Conservation (phyloP, 129 eudicot genomes). For the sunflower (Helianthus annuus) region DNA sequence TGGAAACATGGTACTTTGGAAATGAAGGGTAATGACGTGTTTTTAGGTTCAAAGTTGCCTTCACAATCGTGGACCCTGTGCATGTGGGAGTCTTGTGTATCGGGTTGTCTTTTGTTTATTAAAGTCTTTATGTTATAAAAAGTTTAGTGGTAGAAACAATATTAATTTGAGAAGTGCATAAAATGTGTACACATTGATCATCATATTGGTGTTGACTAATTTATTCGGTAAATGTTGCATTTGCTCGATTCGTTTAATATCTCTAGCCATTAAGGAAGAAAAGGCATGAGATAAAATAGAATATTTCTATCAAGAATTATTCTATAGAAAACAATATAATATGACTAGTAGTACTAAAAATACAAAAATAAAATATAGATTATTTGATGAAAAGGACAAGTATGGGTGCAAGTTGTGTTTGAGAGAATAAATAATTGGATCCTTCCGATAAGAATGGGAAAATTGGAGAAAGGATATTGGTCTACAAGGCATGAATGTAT, state of each 20-base stretch:
- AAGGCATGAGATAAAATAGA: not conserved
- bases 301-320: not conserved
- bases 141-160: too few relatives aligned
- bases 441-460: not conserved
- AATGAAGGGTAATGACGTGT: too few relatives aligned
- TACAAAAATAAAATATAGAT: not conserved
- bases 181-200: not conserved
- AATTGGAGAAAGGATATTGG: not conserved
- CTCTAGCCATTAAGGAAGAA: constrained; percentile 2
- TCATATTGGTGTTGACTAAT: not conserved
- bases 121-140: too few relatives aligned
- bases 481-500: not conserved
- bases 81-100: too few relatives aligned
- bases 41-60: too few relatives aligned
- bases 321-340: not conserved
- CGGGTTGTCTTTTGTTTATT: too few relatives aligned
- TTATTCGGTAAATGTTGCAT: not conserved
- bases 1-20: too few relatives aligned
- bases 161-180: too few relatives aligned
- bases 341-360: not conserved
- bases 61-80: too few relatives aligned
- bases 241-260: not conserved
- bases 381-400: not conserved
- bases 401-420: not conserved
- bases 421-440: not conserved